Evolutionary conservation across 2,329 filamentous ascomycete species (phyloP), one percentile per base, ranked within the genome.

Genomic region (Trichoderma sp.): DNA sequence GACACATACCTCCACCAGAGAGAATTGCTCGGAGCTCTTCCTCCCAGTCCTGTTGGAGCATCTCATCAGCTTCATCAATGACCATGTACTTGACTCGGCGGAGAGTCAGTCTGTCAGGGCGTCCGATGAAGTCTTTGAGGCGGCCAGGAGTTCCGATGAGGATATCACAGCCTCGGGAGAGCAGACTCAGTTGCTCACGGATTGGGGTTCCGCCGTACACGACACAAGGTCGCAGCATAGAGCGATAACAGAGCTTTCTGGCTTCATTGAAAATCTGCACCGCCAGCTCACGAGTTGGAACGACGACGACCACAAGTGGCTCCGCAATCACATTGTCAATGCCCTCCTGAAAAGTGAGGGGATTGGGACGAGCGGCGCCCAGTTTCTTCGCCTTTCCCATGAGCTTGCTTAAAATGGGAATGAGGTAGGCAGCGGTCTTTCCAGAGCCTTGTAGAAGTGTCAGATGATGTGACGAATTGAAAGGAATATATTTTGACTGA

Each of bases 381-480:
- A 98, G 84, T 82, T 94, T 95, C 83, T 94, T 96, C 6, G 93
- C 94, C 83, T 98, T 98, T 30, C 96, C 96, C 94, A 98, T 98
- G 26, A 99, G 84, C 80, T 93, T 92, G 73, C 94, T 97, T 66
- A 98, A 78, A 72, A 97, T 93, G 0, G 96, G 96, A 70, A 98
- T 89, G 5, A 99, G 83, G 78, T 96, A 99, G 0, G 96, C 95
- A 0, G 93, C 95, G 0, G 96, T 99, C 85, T 99, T 99, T 67
- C 96, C 96, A 30, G 95, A 98, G 23, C 96, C 95, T 98, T 63
- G 28, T 17, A 43, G 15, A 11, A 50, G 28, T 15, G 36, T 64
- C 36, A 71, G 68, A 20, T 17, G 6, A 20, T 55, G 4, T 23
- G 3, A 11, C 11, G 3, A 26, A 36, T 20, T 11, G 28, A 50